Evolutionary conservation across 495 filamentous ascomycete species (phyloP).

Genomic region (Penicillium macrosclerotiorum): DNA sequence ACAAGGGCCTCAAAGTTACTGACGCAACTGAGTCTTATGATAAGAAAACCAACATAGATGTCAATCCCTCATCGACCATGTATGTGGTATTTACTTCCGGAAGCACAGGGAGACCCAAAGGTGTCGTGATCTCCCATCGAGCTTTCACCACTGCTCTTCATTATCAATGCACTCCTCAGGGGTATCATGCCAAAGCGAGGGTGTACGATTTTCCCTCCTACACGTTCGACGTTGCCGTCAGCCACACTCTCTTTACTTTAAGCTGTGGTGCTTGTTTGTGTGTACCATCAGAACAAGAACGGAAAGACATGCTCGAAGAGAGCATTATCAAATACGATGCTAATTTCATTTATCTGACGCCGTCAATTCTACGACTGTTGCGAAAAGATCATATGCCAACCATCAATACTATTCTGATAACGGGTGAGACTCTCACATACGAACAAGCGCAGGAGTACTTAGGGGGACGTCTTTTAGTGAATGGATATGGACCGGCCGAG

Average conservation of each 20-base stretch:
- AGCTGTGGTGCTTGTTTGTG: no score
- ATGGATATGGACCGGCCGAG: constrained; percentile 58
- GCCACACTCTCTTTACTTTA: no score
- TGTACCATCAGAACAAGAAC: no score
- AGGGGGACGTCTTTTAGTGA: constrained; percentile 43
- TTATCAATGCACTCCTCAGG: no score
- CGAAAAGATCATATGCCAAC: no score
- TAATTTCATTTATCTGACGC: no score
- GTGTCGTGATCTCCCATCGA: constrained; percentile 75
- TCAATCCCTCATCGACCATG: constrained; percentile 2
- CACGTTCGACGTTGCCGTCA: no score
- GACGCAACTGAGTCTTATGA: neutral
- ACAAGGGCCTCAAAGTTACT: constrained; percentile 22
- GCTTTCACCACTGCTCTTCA: constrained; percentile 47
- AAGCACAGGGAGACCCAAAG: constrained; percentile 77
- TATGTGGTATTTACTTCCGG: constrained; percentile 71
- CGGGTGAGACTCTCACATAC: constrained; percentile 44
- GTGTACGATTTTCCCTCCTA: constrained; percentile 21
- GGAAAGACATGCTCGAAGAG: no score
- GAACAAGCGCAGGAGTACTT: constrained; percentile 45
- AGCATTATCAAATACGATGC: no score
- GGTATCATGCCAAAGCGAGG: constrained; percentile 27
- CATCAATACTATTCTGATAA: constrained; percentile 31
- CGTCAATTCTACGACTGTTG: no score
- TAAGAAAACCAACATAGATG: no score